phyloP scores from a whole-genome alignment of 2,329 filamentous ascomycete species.

The Cladosporium cucumerinum region DNA sequence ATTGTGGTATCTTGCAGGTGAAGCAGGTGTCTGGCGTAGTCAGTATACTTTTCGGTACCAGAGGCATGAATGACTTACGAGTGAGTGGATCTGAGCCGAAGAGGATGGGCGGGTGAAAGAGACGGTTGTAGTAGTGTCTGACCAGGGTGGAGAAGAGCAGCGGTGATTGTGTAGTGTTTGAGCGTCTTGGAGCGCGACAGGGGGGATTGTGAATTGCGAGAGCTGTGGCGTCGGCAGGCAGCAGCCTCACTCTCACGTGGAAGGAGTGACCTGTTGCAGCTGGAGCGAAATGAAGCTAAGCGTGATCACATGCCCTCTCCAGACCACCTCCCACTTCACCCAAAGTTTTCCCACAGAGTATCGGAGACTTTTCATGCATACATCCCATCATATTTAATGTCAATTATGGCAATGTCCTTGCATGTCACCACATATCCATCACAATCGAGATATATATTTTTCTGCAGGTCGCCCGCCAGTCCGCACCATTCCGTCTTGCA shows the following conservation, averaged over 20 bases:
- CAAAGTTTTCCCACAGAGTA: background rate
- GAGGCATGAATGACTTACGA: background rate
- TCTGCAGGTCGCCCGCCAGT: constrained; percentile 19
- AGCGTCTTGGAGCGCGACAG: background rate
- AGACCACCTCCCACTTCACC: background rate
- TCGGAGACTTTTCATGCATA: background rate
- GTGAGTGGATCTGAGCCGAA: background rate
- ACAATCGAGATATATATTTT: background rate
- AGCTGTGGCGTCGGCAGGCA: background rate
- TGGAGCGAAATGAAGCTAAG: background rate
- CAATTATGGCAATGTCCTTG: background rate
- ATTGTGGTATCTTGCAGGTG: constrained; percentile 7
- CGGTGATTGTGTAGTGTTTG: background rate
- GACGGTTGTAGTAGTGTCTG: background rate
- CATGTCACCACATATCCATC: background rate
- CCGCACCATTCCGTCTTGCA: constrained; percentile 50
- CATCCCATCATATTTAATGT: background rate
- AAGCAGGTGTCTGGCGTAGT: background rate
- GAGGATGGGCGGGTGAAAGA: background rate
- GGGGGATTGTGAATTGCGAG: too few species aligned
- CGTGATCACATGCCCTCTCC: background rate
- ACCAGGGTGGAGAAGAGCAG: background rate
- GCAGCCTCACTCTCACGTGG: background rate
- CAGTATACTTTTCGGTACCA: background rate
- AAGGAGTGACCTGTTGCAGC: background rate